These are phyloP conservation scores for Mycena sp. DNA, from an alignment of 1,284 basidiomycete genomes.

Conservation along the genomic window DNA sequence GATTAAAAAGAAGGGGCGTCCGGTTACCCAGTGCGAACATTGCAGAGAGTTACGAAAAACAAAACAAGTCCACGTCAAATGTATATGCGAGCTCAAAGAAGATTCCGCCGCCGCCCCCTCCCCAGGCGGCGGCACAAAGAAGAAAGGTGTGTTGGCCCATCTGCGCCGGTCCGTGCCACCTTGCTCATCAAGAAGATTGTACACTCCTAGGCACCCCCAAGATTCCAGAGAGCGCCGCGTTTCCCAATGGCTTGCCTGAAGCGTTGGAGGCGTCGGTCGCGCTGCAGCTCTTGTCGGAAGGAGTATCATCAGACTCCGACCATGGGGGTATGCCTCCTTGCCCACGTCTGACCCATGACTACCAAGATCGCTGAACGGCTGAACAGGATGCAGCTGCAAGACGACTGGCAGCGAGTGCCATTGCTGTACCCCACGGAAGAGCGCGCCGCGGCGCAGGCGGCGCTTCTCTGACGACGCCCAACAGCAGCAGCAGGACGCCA, in stretches of 20 bases:
- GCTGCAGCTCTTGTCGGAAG: conserved; percentile 64
- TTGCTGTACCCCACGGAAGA: conserved; percentile 62
- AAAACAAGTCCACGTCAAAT: conserved; percentile 78
- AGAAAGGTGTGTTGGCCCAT: conserved; percentile 58
- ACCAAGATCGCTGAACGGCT: conserved; percentile 32
- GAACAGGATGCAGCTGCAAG: conserved; percentile 58
- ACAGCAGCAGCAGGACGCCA: neutral
- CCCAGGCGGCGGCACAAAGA: conserved; percentile 44
- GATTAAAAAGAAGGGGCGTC: conserved; percentile 85
- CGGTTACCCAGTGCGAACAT: conserved; percentile 82
- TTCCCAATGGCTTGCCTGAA: conserved; percentile 74
- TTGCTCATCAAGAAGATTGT: conserved; percentile 56
- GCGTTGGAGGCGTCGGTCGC: conserved; percentile 51
- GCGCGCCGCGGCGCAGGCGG: conserved; percentile 28
- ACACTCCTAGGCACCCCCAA: conserved; percentile 57
- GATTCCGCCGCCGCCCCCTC: conserved; percentile 44
- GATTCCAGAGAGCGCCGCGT: conserved; percentile 71
- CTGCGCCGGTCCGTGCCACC: neutral
- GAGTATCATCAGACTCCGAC: conserved; percentile 57
- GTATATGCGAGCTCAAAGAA: conserved; percentile 60
- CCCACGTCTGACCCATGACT: conserved; percentile 42
- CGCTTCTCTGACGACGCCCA: conserved; percentile 8
- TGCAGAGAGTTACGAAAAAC: conserved; percentile 82
- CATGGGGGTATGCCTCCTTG: conserved; percentile 58
- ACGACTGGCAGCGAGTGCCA: conserved; percentile 53